Base-by-base conservation (phyloP, 768 basidiomycete species). In the Pisolithus orientalis region DNA sequence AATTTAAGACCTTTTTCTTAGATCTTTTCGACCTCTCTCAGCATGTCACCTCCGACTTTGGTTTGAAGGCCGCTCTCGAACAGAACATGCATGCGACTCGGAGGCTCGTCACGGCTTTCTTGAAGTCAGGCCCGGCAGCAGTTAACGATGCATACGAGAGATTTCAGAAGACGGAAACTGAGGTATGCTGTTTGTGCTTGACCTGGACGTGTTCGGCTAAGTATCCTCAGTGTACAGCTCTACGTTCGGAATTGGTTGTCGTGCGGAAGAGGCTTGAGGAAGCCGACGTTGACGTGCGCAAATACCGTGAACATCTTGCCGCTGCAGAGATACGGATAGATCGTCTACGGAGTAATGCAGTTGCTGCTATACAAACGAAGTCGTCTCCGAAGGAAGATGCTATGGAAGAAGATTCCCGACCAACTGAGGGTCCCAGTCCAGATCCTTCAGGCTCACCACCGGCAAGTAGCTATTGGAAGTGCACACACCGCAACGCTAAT, bases 301-400 rank as follows among this genome's bases (percentile, higher is more conserved):
- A 66, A 57, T 80, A 76, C 55, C 74, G 75, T 52, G 70, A 74
- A 37, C 74, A 78, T 21, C 79, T 89, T 29, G 62, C 76, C 14
- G 67, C 69, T 6, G 76, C 82, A 2, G 83, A 89, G 65, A 82
- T 72, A 52, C 82, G 83, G 24, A 67, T 79, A 39, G 87, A 87
- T 55, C 76, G 87, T 50, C 59, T 78, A 27, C 75, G 72, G 54
- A 86, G 84, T 57, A 69, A 69, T 43, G 76, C 80, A 0, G 77
- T 85, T 11, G 65, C 65, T 37, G 70, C 73, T n/a, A 65, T 78
- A 56, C 76, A 78, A 59, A 61, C 68, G 24, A 73, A 68, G 51
- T 58, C 70, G 46, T 57, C 70, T 16, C 62, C 62, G 21, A 67
- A 63, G 49, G 61, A 65, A 37, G 75, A 70, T 48, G 61, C 40